Evolutionary conservation across 768 basidiomycete genomes (phyloP), one percentile per base, ranked within the genome.

Genomic region (Rhizopogon roseolus): DNA sequence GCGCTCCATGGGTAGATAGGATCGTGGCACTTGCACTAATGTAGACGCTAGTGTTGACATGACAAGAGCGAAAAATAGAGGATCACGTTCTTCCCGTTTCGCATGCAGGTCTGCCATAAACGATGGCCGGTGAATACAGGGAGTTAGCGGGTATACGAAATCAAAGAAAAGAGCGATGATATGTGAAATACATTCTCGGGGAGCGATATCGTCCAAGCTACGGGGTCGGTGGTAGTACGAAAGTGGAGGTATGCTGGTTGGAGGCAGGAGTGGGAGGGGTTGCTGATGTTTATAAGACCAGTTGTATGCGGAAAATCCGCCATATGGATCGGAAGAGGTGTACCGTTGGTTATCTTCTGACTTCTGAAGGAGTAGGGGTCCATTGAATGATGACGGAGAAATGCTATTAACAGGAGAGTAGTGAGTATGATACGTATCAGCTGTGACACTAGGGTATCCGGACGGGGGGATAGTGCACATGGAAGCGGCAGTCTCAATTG

Each of bases 141-240:
- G 93, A 8, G 90, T 95, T 32, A 96, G 78, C 8, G 90, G 88
- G 68, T 93, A 93, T 45, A 95, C 90, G 65, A 91, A 96, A 67
- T 95, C 93, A 66, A 95, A 96, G 73, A 93, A 97, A 11, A 95
- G 81, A 38, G 86, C 80, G 57, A 94, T 85, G 60, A 96, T 88
- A 55, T 90, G 81, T 39, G 82, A 81, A 45, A 94, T 85, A 5
- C 86, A 88, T 54, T 90, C 86, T 50, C 90, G 78, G 17, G 90
- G 88, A 9, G 91, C 88, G 50, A 94, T 81, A 55, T 89, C 85
- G 63, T 93, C 89, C 43, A 96, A 73, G 34, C 88, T 78, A 63
- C 85, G 86, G 1, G 86, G 79, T n/a, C 85, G 80, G 64, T 84
- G 86, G 65, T 85, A 86, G 63, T 81, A 81, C 0, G 85, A 85